Base-by-base conservation (phyloP, 768 basidiomycete genomes). In the Udeniomyces megalosporus region DNA sequence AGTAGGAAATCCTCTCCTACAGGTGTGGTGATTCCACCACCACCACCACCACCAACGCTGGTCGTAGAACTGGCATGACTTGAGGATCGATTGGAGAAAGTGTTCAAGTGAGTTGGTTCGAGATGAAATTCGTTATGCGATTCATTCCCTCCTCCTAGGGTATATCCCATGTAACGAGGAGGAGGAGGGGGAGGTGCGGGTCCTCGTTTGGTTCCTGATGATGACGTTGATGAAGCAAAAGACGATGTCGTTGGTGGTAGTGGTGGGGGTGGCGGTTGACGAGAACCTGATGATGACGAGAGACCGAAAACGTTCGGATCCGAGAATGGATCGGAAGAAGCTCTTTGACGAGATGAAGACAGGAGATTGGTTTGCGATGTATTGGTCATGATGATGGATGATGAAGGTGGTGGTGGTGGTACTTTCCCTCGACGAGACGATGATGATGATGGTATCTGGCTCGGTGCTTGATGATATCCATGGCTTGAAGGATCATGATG, bases 321-420 rank as follows among this genome's bases (percentile, higher is more conserved):
- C 1, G 63, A 65, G 38, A 65, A 65, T 0, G 63, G 63, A 51
- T 65, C 63, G 4, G 58, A 59, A 7, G 50, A 34, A 20, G 63
- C 57, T 47, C 63, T 44, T 11, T 44, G 57, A 20, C 63, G 57
- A 1, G 58, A 42, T 8, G 38, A 59, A 38, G 46, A 48, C 46
- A 50, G 47, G 24, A 34, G 38, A 29, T 56, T 35, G 28, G 55
- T 42, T 29, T 31, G 24, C 4, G 55, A 44, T 12, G 55, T 29
- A 32, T n/a, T n/a, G 57, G 24, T 22, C 31, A 55, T 26, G 63
- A 54, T 10, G 51, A 24, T 50, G 42, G 28, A 24, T 22, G 58
- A 32, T 8, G 42, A 2, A 17, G 38, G 24, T 15, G 58, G 48
- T 3, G 63, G 63, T 5, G 63, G 58, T 5, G 63, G 58, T 11